Evolutionary conservation across 1,284 basidiomycete genomes (phyloP), one percentile per base, ranked within the genome.

Genomic region (Leccinum ponderosum): DNA sequence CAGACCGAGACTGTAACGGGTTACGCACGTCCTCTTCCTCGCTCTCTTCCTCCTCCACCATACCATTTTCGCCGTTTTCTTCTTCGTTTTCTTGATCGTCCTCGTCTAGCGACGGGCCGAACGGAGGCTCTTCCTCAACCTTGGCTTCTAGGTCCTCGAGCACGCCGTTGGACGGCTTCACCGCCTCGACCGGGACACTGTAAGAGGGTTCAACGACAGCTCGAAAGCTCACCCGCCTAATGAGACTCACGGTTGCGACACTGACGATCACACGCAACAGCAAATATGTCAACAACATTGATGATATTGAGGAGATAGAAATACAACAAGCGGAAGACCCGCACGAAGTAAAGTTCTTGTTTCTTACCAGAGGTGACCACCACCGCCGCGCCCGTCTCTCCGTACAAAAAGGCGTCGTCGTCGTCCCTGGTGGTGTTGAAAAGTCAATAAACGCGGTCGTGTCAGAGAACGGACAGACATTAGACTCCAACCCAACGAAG

Each of bases 341-440:
- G 62, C 51, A 61, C 62, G 61, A 66, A 61, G 57, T 57, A 56
- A 53, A 64, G 64, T 65, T 65, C 62, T 63, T 68, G 70, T 20
- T 67, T 67, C 81, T 81, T 77, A 84, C 83, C 81, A 74, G 77
- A 75, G 63, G 75, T 73, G 63, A 67, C 63, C 47, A 73, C 69
- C 62, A 79, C 76, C 68, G 73, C 64, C 62, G 76, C 66, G 59
- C 78, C 70, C 52, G 84, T 79, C 63, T 81, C 81, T 66, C 89
- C 89, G 66, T 91, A 91, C 62, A 91, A 78, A 73, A 87, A 91
- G 51, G 87, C 89, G 72, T 91, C 89, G 74, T 91, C 87, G 74
- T 90, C 89, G 71, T 89, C 87, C 73, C 76, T 80, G 59, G 57
- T 58, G 55, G 63, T 61, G 64, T 60, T 56, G 35, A 53, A 58